Evolutionary conservation across 768 basidiomycete genomes (phyloP).

Genomic region (Tephrocybe rancida): DNA sequence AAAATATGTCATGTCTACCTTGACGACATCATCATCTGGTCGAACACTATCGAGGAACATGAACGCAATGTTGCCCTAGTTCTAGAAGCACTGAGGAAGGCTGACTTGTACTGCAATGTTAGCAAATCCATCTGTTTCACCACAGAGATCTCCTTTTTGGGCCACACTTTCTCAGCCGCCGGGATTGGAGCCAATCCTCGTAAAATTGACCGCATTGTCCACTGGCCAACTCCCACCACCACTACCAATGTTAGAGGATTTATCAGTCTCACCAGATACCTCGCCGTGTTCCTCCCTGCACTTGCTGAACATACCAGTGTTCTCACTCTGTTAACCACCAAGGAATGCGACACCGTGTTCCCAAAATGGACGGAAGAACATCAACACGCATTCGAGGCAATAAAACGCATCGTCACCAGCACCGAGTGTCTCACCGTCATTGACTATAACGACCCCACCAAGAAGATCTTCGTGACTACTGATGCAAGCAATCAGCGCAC

Average conservation of each 20-base stretch:
- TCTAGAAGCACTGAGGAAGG: neutral
- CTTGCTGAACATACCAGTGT: neutral
- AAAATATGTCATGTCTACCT: neutral
- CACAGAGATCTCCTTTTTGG: slow-evolving; percentile 28
- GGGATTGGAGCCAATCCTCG: slow-evolving; percentile 29
- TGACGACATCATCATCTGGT: slow-evolving; percentile 36
- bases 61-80: neutral
- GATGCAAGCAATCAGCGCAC: slow-evolving; percentile 26
- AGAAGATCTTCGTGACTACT: slow-evolving; percentile 29
- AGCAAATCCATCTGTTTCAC: slow-evolving; percentile 30
- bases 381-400: slow-evolving; percentile 25
- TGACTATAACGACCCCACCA: slow-evolving; percentile 11
- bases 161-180: slow-evolving; percentile 29
- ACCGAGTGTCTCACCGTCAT: slow-evolving; percentile 16
- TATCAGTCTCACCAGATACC: slow-evolving; percentile 23
- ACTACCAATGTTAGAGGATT: slow-evolving; percentile 31
- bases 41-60: slow-evolving; percentile 28
- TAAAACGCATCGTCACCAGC: slow-evolving; percentile 25
- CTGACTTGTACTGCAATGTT: slow-evolving; percentile 24
- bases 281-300: slow-evolving; percentile 21
- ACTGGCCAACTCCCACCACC: no score
- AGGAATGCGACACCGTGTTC: slow-evolving; percentile 25
- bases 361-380: slow-evolving; percentile 25
- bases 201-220: no score
- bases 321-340: slow-evolving; percentile 26